Base-by-base conservation (phyloP, 73 alveolate genomes). In the Paramecium tetraurelia region DNA sequence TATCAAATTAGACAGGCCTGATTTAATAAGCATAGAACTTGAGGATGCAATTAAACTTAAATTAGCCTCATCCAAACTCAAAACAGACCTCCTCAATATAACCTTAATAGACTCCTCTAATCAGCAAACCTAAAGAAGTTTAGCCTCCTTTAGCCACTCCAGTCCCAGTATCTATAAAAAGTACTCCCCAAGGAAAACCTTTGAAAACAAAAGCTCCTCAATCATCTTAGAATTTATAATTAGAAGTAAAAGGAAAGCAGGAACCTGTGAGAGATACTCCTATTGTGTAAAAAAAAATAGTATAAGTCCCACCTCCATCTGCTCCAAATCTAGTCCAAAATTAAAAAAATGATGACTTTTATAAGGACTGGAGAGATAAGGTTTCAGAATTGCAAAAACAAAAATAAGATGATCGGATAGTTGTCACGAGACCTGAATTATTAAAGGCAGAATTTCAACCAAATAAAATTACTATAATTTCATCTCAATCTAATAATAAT, bases 261-360 rank as follows among this genome's bases (percentile, higher is more conserved):
- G 90, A 80, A 44, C 77, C 76, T 22, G 75, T 80, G 5, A 41
- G 38, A 35, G 90, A 80, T n/a, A 80, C 90, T 44, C 90, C 90
- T 0, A 3, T 80, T 14, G 57, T 80, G 0, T 40, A 40, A 18
- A 80, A 43, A 48, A 80, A 80, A 46, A 11, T 31, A n/a, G 90
- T 80, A 10, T 14, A 43, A 44, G 12, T 75, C 38, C 59, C 68
- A 16, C 87, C 87, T 35, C 40, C 87, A 11, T 29, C 63, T 20
- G 87, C 87, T 16, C 69, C 87, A 1, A 10, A 21, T 7, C 29
- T 11, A 63, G 24, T 31, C 14, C 40, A 36, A 38, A 35, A 75
- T 22, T n/a, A 43, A 80, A 80, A 80, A 44, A 46, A 43, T 9
- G 90, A 24, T 27, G 90, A 72, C 4, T 72, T 72, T 36, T 72